phyloP scores from a whole-genome alignment of 345 rosid species.

The Raphanus raphanistrum region DNA sequence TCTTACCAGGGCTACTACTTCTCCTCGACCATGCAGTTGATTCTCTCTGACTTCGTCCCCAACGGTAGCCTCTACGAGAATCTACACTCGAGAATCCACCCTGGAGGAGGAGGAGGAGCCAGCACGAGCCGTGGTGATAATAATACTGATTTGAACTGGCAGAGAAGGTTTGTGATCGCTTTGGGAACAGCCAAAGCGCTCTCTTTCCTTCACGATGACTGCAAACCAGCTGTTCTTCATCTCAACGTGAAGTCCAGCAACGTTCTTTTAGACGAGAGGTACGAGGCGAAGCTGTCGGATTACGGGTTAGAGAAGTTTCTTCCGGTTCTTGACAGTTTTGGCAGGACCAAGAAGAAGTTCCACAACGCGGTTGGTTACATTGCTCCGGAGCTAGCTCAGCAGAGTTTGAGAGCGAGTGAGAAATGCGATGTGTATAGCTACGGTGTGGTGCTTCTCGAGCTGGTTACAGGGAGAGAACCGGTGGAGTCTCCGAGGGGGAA shows the following conservation, averaged over 20 bases:
- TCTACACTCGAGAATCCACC: conserved; percentile 56
- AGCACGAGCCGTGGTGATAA: conserved; percentile 69
- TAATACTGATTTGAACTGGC: conserved; percentile 66
- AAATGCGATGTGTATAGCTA: conserved; percentile 92
- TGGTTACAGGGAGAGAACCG: conserved; percentile 87
- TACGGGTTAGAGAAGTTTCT: conserved; percentile 81
- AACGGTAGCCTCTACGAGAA: conserved; percentile 83
- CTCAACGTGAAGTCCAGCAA: conserved; percentile 87
- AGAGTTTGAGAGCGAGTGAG: conserved; percentile 67
- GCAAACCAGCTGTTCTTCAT: conserved; percentile 84
- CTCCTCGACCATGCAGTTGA: conserved; percentile 79
- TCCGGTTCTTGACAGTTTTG: conserved; percentile 71
- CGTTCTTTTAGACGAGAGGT: conserved; percentile 74
- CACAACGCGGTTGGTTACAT: conserved; percentile 95
- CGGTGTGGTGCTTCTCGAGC: conserved; percentile 89
- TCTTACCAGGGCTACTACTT: conserved; percentile 89
- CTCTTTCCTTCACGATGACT: conserved; percentile 90
- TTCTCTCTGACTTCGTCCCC: conserved; percentile 68
- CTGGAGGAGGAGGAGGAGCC: conserved; percentile 39
- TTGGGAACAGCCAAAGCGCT: conserved; percentile 85
- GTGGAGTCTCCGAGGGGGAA: conserved; percentile 70
- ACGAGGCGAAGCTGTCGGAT: conserved; percentile 82
- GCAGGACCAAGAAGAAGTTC: conserved; percentile 56
- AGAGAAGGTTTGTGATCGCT: conserved; percentile 84
- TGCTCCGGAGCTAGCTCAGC: conserved; percentile 87